A percentile compares a stretch with the other conserved stretches of the same genome.
phyloP scores from a whole-genome alignment of 495 filamentous ascomycete genomes.

The Aspergillus sparsus region DNA sequence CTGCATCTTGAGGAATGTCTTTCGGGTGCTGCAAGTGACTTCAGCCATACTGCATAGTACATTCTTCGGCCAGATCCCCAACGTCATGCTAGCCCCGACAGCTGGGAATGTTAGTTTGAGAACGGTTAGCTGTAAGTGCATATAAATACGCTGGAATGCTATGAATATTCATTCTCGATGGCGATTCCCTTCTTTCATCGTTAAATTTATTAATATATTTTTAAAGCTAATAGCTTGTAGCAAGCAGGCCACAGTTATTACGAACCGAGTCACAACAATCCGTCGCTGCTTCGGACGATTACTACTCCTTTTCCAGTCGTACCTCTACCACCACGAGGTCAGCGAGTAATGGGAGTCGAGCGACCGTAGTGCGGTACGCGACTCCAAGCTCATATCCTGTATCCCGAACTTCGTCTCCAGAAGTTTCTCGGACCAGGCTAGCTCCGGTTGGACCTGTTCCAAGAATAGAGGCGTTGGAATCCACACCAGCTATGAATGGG shows the following conservation, averaged over 20 bases:
- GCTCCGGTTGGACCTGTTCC: conserved; percentile 24
- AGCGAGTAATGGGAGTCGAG: conserved; percentile 50
- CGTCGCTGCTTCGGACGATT: conserved; percentile 66
- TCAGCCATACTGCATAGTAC: conserved; percentile 14
- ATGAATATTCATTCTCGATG: no score
- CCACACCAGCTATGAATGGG: conserved; percentile 21
- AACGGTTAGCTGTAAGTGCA: conserved; percentile 40
- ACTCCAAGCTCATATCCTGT: conserved; percentile 49
- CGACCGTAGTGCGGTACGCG: conserved; percentile 51
- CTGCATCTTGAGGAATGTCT: conserved; percentile 25
- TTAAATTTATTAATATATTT: background rate
- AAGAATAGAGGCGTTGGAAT: conserved; percentile 24
- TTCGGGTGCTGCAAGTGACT: conserved; percentile 27
- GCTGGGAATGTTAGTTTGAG: conserved; percentile 35
- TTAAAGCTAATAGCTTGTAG: conserved; percentile 28
- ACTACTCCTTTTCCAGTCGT: conserved; percentile 62
- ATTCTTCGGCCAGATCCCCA: conserved; percentile 27
- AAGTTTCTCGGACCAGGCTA: conserved; percentile 31
- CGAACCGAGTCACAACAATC: conserved; percentile 59
- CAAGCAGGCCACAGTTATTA: conserved; percentile 55
- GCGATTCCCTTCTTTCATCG: conserved; percentile 1
- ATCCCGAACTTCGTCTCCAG: conserved; percentile 36
- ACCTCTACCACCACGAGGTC: conserved; percentile 40
- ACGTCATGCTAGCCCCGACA: conserved; percentile 38
- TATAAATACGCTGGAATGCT: no score